Conservation (phyloP, 805 yeast genomes). For the Kodamaea jinghongensis region DNA sequence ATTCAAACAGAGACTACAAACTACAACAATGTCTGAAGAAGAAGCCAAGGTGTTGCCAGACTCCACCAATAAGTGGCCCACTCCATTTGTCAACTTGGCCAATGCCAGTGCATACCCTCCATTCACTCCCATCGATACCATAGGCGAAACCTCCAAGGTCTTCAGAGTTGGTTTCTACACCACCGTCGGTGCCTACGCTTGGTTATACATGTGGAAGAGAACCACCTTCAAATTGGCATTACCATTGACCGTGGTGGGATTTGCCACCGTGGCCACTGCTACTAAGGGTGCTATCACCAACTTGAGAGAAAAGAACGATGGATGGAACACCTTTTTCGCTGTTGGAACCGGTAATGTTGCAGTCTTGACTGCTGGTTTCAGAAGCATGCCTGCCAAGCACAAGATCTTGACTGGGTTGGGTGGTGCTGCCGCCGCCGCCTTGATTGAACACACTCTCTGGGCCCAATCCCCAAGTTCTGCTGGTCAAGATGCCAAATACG, state of each 20-base stretch:
- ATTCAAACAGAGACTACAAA: constrained; percentile 1
- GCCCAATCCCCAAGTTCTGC: constrained; percentile 41
- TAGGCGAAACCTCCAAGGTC: constrained; percentile 46
- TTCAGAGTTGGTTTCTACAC: constrained; percentile 47
- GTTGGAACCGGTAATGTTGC: constrained; percentile 51
- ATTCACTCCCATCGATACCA: constrained; percentile 57
- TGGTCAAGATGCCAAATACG: constrained; percentile 37
- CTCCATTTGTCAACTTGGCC: constrained; percentile 39
- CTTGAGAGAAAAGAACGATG: constrained; percentile 61
- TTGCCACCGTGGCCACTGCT: constrained; percentile 52
- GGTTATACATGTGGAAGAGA: constrained; percentile 44
- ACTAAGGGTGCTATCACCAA: constrained; percentile 51
- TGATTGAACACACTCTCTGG: constrained; percentile 38
- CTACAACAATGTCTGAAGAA: constrained; percentile 12
- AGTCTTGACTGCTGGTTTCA: constrained; percentile 44
- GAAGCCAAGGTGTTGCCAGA: constrained; percentile 25
- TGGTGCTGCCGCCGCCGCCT: constrained; percentile 38
- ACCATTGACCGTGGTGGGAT: constrained; percentile 38
- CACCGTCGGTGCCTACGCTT: constrained; percentile 47
- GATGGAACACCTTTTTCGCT: constrained; percentile 63
- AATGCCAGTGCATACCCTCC: constrained; percentile 42
- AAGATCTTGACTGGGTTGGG: constrained; percentile 39
- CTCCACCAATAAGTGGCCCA: constrained; percentile 40
- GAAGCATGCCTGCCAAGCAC: constrained; percentile 40
- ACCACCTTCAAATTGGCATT: constrained; percentile 40